A percentile compares a stretch with the other conserved stretches of the same genome.
phyloP scores from a whole-genome alignment of 164 flowering plant genomes.

The Saururus chinensis region DNA sequence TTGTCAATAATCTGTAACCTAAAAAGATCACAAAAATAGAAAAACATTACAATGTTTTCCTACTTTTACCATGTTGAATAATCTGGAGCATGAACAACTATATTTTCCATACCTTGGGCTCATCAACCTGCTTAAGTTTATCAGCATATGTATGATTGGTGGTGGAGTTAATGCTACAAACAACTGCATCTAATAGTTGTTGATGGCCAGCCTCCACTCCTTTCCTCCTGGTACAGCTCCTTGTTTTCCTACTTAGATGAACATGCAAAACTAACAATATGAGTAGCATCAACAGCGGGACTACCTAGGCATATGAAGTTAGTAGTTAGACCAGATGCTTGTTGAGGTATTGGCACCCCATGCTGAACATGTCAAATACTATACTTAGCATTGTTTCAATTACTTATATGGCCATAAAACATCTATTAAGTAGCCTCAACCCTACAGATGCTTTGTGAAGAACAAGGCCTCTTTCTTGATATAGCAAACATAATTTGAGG shows the following conservation, averaged over 20 bases:
- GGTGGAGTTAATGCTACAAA: conserved; percentile 15
- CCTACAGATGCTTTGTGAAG: conserved; percentile 78
- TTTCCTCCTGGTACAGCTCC: no score
- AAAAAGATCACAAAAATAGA: conserved; percentile 1
- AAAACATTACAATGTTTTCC: not conserved
- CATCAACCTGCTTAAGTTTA: conserved; percentile 45
- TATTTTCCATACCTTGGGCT: conserved; percentile 40
- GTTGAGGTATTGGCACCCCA: conserved; percentile 41
- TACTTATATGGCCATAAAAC: not conserved
- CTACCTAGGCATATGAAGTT: conserved; percentile 79
- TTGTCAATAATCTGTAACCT: conserved; percentile 30
- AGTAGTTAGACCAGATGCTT: conserved; percentile 67
- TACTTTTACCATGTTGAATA: not conserved
- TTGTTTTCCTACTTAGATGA: no score
- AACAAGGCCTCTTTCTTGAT: conserved; percentile 73
- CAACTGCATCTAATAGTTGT: conserved; percentile 33
- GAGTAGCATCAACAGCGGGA: conserved; percentile 27
- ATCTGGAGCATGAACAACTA: not conserved
- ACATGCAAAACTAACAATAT: conserved; percentile 24
- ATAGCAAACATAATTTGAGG: conserved; percentile 68
- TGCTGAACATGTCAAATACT: no score
- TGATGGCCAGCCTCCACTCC: conserved; percentile 55
- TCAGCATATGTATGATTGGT: conserved; percentile 38
- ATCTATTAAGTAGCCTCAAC: not conserved
- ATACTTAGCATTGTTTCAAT: not conserved